Evolutionary conservation across 345 rosid genomes (phyloP).

Genomic region (Arabis alpina): DNA sequence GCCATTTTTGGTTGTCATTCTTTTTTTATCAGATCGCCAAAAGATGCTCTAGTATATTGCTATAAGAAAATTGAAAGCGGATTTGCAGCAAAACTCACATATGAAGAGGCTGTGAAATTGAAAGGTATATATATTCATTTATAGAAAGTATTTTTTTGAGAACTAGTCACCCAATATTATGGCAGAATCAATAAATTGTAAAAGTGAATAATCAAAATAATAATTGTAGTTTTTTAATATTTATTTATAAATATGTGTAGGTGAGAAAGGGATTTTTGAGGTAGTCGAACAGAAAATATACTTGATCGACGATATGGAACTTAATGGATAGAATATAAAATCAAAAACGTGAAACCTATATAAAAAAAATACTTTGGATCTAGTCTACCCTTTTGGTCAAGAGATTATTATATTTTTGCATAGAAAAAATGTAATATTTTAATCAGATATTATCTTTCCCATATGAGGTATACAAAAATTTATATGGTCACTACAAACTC

Average conservation of each 20-base stretch:
- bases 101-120: constrained; percentile 31
- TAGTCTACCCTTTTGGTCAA: too few species aligned
- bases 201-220: too few species aligned
- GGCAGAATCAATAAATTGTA: too few species aligned
- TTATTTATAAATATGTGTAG: constrained; percentile 7
- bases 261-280: constrained; percentile 12
- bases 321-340: too few species aligned
- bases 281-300: not conserved
- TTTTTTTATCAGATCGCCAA: constrained; percentile 8
- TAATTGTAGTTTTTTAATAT: too few species aligned
- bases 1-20: not conserved
- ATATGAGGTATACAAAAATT: too few species aligned
- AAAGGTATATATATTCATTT: constrained; percentile 21
- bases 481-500: too few species aligned
- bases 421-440: not conserved
- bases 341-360: too few species aligned
- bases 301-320: not conserved
- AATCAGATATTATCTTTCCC: not conserved
- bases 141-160: not conserved
- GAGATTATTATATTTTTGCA: not conserved
- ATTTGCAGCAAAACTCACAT: constrained; percentile 33
- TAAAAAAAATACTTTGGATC: too few species aligned
- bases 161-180: not conserved
- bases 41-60: constrained; percentile 21
- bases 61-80: constrained; percentile 17